Base-by-base conservation (phyloP, 2,329 filamentous ascomycete genomes). In the Penicillium palitans region DNA sequence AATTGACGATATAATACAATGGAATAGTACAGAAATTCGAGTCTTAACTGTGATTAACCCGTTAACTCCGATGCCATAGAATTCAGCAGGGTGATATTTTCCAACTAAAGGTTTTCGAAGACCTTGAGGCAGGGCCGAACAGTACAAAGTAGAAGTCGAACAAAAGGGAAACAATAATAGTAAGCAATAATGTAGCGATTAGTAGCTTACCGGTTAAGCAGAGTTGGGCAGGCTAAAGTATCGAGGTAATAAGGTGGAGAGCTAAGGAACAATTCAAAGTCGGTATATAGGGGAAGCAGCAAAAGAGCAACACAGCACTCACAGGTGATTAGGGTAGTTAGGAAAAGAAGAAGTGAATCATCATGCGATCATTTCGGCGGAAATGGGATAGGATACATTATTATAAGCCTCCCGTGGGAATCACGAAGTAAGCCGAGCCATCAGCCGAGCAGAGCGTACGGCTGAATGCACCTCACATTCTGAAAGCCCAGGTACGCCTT, bases 391-490 rank as follows among this genome's bases (percentile, higher is more conserved):
- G 29, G 31, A 35, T 19, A 35, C 19, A 40, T 54, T 13, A 57
- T 64, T 66, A 64, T 65, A 65, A 40, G 29, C 24, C 44, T 60
- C 35, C 53, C 45, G n/a, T 52, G 31, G 55, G 39, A 54, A 60
- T 52, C 57, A 61, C 63, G 58, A 56, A 53, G 57, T 41, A 57
- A 47, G 41, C 57, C 49, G 42, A 61, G 41, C 53, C 54, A 60
- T 61, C 48, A 61, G 55, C 37, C 50, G 44, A 54, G 48, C 33
- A 57, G n/a, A 51, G 53, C 37, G 48, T 57, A 57, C 55, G 44
- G 55, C 55, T 58, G 55, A 58, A 54, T 19, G 27, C 13, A 37
- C 49, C 10, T 21, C 19, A 31, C 24, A 51, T 29, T 37, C 35
- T 29, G 4, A 10, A 29, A 21, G 21, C 27, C 27, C 41, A 53